These are phyloP conservation scores for Chlamydomonas asymmetrica DNA, from an alignment of 139 green algal species.

Conservation along the genomic window DNA sequence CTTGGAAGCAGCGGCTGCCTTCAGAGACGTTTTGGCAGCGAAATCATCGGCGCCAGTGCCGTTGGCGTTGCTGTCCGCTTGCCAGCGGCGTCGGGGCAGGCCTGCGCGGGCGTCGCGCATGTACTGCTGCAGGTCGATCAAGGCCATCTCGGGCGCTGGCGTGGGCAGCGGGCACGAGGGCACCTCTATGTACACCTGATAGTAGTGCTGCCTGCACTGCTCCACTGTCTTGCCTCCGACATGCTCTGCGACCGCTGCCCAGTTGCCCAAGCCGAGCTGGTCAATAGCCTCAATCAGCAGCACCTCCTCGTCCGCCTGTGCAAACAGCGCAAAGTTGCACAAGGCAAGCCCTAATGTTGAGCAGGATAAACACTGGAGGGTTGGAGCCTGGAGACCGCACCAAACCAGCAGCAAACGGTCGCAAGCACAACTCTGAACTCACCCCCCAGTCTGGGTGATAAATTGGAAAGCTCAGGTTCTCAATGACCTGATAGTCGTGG, in stretches of 20 bases:
- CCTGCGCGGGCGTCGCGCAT: no score
- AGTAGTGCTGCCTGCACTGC: slow-evolving; percentile 84
- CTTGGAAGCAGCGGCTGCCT: no score
- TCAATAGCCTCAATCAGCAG: slow-evolving; percentile 94
- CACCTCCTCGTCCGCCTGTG: slow-evolving; percentile 92
- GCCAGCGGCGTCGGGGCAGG: no score
- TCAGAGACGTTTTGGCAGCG: no score
- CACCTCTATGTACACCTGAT: slow-evolving; percentile 75
- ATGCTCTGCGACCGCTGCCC: slow-evolving; percentile 81
- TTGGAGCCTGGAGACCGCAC: no score
- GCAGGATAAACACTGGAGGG: no score
- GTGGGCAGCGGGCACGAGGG: slow-evolving; percentile 66
- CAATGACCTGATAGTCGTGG: slow-evolving; percentile 87
- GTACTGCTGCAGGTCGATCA: no score
- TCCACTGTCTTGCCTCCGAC: slow-evolving; percentile 78
- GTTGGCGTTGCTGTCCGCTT: no score
- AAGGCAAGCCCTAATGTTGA: no score
- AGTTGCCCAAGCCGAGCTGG: slow-evolving; percentile 87
- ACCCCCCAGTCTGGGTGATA: slow-evolving; percentile 88
- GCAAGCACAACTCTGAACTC: no score
- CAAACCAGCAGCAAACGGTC: no score
- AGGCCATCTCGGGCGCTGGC: slow-evolving; percentile 57
- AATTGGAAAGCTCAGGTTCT: slow-evolving; percentile 93
- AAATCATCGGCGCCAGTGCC: no score
- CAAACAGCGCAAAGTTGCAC: not conserved